phyloP scores from a whole-genome alignment of 345 rosid species.

The Cardamine chenopodiifolia region DNA sequence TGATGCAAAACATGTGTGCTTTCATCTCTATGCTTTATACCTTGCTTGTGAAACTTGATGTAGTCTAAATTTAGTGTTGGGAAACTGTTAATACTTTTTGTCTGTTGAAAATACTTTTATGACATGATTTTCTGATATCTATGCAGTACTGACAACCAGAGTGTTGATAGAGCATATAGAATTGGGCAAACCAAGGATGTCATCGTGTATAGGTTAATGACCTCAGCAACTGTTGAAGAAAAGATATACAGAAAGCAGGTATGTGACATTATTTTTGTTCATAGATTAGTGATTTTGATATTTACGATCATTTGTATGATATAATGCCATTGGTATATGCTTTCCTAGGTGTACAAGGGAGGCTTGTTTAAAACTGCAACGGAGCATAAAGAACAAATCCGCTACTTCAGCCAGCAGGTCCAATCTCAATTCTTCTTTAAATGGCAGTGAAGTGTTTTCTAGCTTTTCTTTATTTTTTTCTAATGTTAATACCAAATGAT shows the following conservation, averaged over 20 bases:
- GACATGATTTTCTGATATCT: slow-evolving; percentile 10
- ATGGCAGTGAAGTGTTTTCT: slow-evolving; percentile 7
- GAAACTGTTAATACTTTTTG: slow-evolving; percentile 1
- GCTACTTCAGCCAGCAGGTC: slow-evolving; percentile 93
- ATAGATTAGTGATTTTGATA: slow-evolving; percentile 21
- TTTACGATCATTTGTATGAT: slow-evolving; percentile 4
- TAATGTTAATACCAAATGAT: slow-evolving; percentile 6
- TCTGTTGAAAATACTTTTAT: not conserved
- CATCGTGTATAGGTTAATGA: slow-evolving; percentile 89
- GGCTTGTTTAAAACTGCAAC: slow-evolving; percentile 94
- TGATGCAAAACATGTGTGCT: slow-evolving; percentile 2
- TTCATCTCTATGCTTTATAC: not conserved
- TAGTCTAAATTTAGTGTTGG: not conserved
- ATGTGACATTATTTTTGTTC: not conserved
- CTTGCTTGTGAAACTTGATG: slow-evolving; percentile 22
- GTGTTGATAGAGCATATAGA: slow-evolving; percentile 98
- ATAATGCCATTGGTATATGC: not conserved
- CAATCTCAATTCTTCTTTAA: slow-evolving; percentile 3
- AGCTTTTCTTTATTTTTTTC: not conserved
- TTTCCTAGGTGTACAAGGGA: slow-evolving; percentile 80
- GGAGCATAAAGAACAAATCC: slow-evolving; percentile 94
- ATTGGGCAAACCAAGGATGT: slow-evolving; percentile 97
- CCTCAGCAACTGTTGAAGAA: slow-evolving; percentile 97
- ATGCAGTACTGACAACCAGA: slow-evolving; percentile 92
- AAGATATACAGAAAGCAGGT: slow-evolving; percentile 98